These are phyloP conservation scores for Gnetum montanum DNA, from an alignment of 75 land plant species.

Conservation along the genomic window DNA sequence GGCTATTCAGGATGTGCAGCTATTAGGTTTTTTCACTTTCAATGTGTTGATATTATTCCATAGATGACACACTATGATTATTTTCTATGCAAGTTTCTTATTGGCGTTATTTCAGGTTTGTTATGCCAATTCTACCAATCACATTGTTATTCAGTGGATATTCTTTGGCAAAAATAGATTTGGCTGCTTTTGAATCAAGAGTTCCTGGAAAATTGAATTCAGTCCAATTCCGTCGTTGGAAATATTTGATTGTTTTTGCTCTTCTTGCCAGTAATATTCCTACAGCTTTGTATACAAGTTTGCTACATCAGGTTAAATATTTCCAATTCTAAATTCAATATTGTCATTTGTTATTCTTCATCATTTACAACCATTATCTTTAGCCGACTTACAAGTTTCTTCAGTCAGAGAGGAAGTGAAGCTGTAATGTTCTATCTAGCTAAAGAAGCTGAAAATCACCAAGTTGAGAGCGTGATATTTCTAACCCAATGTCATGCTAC, in stretches of 20 bases:
- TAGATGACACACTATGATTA: too few relatives aligned
- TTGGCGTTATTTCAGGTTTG: too few relatives aligned
- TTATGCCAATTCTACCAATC: constrained; percentile 86
- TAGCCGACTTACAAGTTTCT: too few relatives aligned
- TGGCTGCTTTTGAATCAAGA: neutral
- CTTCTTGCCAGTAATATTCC: constrained; percentile 76
- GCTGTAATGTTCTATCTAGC: constrained; percentile 71
- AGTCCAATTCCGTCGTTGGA: constrained; percentile 10
- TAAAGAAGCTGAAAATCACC: constrained; percentile 40
- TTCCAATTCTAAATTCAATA: neutral
- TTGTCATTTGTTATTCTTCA: neutral
- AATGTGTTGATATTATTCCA: too few relatives aligned
- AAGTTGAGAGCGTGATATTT: constrained; percentile 58
- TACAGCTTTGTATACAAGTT: constrained; percentile 79
- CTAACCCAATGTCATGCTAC: constrained; percentile 95
- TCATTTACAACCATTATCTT: neutral
- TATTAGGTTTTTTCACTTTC: too few relatives aligned
- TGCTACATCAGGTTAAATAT: constrained; percentile 95
- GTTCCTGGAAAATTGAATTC: constrained; percentile 2
- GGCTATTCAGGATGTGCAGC: too few relatives aligned
- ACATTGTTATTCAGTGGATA: constrained; percentile 90
- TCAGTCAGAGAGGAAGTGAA: constrained; percentile 88
- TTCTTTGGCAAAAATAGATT: constrained; percentile 38
- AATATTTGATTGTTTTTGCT: constrained; percentile 16
- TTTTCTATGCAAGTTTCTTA: too few relatives aligned